Evolutionary conservation across 2,329 filamentous ascomycete species (phyloP).

Genomic region (Penicillium sp.): DNA sequence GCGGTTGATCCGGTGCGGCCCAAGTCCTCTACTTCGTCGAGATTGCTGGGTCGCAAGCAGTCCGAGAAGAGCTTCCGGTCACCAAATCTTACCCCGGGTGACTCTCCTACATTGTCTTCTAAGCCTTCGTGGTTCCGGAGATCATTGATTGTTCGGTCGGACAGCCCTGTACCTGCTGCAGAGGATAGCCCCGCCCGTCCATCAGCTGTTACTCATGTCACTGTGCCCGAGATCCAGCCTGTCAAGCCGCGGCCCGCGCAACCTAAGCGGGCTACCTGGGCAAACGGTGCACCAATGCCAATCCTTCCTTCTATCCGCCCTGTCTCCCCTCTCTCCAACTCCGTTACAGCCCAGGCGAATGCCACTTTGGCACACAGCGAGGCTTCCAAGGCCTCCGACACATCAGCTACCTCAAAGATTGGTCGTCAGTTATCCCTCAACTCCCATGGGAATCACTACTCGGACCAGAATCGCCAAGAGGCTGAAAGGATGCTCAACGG

Average conservation of each 20-base stretch:
- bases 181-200: conserved; percentile 35
- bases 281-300: conserved; percentile 79
- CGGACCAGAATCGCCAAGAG: conserved; percentile 80
- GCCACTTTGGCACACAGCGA: conserved; percentile 53
- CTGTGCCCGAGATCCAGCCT: conserved; percentile 36
- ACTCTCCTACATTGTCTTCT: conserved; percentile 54
- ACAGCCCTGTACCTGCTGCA: conserved; percentile 55
- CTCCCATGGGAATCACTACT: conserved; percentile 85
- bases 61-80: conserved; percentile 66
- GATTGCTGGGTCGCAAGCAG: conserved; percentile 77
- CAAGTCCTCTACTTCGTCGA: conserved; percentile 71
- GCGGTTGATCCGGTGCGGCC: conserved; percentile 83
- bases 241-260: conserved; percentile 51
- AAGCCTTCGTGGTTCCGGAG: conserved; percentile 97
- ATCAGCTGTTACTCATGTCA: conserved; percentile 37
- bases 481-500: conserved; percentile 85
- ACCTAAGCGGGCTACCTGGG: conserved; percentile 86
- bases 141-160: conserved; percentile 74
- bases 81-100: conserved; percentile 53
- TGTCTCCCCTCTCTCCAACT: conserved; percentile 90
- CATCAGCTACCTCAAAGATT: conserved; percentile 66
- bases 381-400: conserved; percentile 21
- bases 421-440: conserved; percentile 86
- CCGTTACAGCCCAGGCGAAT: conserved; percentile 80
- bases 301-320: conserved; percentile 91